Conservation (phyloP, 1,139 yeast species). For the Candida sp. region DNA sequence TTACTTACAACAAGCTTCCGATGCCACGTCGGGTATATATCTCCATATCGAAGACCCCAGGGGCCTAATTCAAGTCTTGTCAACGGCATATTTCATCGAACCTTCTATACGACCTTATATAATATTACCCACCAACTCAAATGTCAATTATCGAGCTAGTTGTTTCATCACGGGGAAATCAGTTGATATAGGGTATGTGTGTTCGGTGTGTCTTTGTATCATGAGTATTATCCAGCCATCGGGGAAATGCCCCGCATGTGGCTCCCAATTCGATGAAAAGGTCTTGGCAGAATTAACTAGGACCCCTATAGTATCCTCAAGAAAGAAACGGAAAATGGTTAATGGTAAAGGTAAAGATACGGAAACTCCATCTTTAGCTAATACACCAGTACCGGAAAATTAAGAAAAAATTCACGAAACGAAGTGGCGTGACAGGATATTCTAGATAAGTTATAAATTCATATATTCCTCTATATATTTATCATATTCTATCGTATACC, state of each 20-base stretch:
- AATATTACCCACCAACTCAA: conserved; percentile 78
- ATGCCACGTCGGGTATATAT: conserved; percentile 91
- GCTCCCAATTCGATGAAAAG: conserved; percentile 49
- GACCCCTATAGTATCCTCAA: conserved; percentile 51
- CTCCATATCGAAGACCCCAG: conserved; percentile 68
- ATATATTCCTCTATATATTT: too few relatives aligned
- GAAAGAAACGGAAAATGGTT: conserved; percentile 32
- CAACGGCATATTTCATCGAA: conserved; percentile 75
- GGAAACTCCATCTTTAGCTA: background rate
- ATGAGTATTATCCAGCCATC: conserved; percentile 57
- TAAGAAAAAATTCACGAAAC: background rate
- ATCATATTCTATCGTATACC: too few relatives aligned
- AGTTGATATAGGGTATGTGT: conserved; percentile 91
- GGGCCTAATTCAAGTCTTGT: conserved; percentile 68
- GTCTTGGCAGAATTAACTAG: conserved; percentile 38
- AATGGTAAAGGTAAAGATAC: conserved; percentile 5
- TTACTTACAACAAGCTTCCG: conserved; percentile 92
- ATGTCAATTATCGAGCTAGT: conserved; percentile 92
- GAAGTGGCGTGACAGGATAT: too few relatives aligned
- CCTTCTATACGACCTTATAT: conserved; percentile 75
- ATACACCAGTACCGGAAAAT: background rate
- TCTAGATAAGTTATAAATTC: too few relatives aligned
- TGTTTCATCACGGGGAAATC: conserved; percentile 88
- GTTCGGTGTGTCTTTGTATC: conserved; percentile 90
- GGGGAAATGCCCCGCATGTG: conserved; percentile 58